Base-by-base conservation (phyloP, 768 basidiomycete species). In the Dentipellis fragilis region DNA sequence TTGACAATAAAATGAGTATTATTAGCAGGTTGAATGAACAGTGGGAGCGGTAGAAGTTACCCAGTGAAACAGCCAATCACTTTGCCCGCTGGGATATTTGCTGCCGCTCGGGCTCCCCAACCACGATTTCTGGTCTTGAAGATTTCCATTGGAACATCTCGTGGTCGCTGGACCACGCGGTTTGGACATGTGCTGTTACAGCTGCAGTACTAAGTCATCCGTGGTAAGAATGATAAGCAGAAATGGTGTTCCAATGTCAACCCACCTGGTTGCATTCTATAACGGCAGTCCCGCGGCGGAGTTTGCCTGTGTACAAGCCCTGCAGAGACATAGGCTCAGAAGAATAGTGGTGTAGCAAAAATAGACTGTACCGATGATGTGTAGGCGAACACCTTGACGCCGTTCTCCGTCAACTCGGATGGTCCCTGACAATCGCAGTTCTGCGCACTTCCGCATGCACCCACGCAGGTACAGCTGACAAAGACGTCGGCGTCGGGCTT, bases 61-160 rank as follows among this genome's bases (percentile, higher is more conserved):
- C 87, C 87, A 54, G 84, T 79, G 61, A 84, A 88, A 10, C 83
- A 69, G 2, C 86, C 87, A 22, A 88, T 57, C 3, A 87, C 80
- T 58, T 80, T 83, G 4, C 85, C 85, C 49, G 55, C 67, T 19
- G 67, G 66, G 0, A 87, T 59, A 23, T 69, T 62, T 0, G 63
- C 59, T 6, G 72, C 60, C 0, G 80, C 66, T n/a, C 83, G 72
- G 2, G 77, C 84, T 7, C 86, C 85, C 85, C 84, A 88, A 3
- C 86, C 86, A 54, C 76, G 70, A 17, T 69, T 63, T 4, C 54
- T 38, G 0, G 85, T 87, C 59, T 83, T 79, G 73, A 87, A 87
- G n/a, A 88, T 66, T 59, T 86, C 79, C 9, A 88, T 72, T 2
- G 77, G 71, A 10, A 81, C 59, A 47, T 79, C 70, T 23, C 86